These are phyloP conservation scores for Astrocystis sublimbata DNA, from an alignment of 495 filamentous ascomycete species.

Conservation along the genomic window DNA sequence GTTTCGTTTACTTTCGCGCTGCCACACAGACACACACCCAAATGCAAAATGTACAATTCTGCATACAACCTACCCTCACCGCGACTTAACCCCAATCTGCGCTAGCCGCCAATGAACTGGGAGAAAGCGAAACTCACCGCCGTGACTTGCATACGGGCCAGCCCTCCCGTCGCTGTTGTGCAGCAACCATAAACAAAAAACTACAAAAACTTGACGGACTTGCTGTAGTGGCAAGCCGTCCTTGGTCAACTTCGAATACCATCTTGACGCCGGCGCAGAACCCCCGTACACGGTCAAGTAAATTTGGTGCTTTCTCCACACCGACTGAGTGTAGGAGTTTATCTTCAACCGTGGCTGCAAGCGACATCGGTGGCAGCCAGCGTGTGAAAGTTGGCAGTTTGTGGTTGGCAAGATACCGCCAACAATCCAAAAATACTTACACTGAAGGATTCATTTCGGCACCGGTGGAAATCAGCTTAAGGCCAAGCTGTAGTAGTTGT, in stretches of 20 bases:
- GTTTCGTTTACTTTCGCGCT: conserved; percentile 10
- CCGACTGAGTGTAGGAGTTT: not conserved
- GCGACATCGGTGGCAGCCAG: conserved; percentile 14
- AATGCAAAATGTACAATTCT: no score
- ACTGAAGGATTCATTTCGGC: conserved; percentile 10
- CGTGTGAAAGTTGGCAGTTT: not conserved
- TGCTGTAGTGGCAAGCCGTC: conserved; percentile 11
- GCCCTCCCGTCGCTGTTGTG: conserved; percentile 8
- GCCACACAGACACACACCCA: conserved; percentile 5
- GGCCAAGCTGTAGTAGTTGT: no score
- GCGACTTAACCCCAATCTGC: conserved; percentile 1
- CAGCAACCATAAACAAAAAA: not conserved
- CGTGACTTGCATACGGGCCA: conserved; percentile 15
- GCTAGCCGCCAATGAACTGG: not conserved
- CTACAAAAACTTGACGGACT: conserved; percentile 2
- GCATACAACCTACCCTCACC: conserved; percentile 11
- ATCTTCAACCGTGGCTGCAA: not conserved
- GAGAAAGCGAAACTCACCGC: conserved; percentile 20
- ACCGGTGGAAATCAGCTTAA: not conserved
- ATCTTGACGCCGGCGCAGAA: not conserved
- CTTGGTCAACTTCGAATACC: conserved; percentile 10
- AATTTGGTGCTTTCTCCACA: not conserved
- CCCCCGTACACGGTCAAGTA: not conserved
- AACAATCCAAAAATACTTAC: not conserved
- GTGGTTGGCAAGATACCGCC: conserved; percentile 6